A percentile compares a stretch with the other conserved stretches of the same genome.
Evolutionary conservation across 108 stramenopile genomes (phyloP).

Genomic region (Cylindrotheca closterium): DNA sequence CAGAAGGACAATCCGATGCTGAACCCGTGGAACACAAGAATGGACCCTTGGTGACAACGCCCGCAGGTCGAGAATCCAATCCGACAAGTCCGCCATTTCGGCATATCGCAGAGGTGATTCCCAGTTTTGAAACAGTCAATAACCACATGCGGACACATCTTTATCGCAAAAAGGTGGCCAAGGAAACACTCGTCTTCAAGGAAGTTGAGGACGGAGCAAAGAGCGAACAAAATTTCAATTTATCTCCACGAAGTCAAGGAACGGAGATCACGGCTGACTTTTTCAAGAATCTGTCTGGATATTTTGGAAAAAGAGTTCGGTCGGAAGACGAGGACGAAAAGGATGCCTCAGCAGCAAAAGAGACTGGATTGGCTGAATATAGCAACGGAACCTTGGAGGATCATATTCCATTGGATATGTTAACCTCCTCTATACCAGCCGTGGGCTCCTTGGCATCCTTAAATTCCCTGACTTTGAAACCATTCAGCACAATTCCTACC

Average conservation of each 20-base stretch:
- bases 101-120: constrained; percentile 31
- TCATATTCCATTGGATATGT: too few species aligned
- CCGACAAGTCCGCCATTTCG: constrained; percentile 11
- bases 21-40: not conserved
- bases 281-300: constrained; percentile 1
- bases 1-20: not conserved
- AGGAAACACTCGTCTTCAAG: constrained; percentile 13
- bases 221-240: not conserved
- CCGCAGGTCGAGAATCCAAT: constrained; percentile 4
- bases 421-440: not conserved
- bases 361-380: not conserved
- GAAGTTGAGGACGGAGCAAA: not conserved
- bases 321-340: not conserved
- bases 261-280: constrained; percentile 5
- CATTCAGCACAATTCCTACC: too few species aligned
- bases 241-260: not conserved
- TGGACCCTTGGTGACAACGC: constrained; percentile 5
- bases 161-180: constrained; percentile 15
- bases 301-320: not conserved
- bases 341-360: not conserved
- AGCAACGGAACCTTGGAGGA: too few species aligned
- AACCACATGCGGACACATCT: constrained; percentile 35
- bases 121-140: constrained; percentile 23
- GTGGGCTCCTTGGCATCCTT: not conserved
- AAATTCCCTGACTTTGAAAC: too few species aligned